These are phyloP conservation scores for Amphicarpaea edgeworthii DNA, from an alignment of 306 rosid species.

Conservation along the genomic window DNA sequence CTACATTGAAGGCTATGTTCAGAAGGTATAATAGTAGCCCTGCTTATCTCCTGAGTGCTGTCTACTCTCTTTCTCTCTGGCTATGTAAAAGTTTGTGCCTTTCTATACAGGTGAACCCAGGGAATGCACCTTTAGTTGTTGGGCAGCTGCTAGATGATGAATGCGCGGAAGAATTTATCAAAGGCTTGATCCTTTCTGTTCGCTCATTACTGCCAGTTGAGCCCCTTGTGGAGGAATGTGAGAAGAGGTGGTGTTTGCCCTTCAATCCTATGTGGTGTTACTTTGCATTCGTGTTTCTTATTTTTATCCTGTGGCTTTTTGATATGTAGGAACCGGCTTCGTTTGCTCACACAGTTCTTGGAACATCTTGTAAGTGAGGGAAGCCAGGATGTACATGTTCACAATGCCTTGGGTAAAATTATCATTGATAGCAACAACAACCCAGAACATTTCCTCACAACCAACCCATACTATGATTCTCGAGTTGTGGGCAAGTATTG, in stretches of 20 bases:
- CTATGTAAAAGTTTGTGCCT: not conserved
- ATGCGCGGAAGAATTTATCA: constrained; percentile 98
- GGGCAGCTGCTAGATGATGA: constrained; percentile 98
- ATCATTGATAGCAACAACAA: constrained; percentile 98
- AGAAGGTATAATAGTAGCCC: constrained; percentile 69
- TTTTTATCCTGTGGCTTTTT: constrained; percentile 22
- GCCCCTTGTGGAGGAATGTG: constrained; percentile 99
- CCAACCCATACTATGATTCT: constrained; percentile 98
- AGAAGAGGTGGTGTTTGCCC: constrained; percentile 78
- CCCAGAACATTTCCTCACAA: constrained; percentile 98
- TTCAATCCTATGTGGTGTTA: constrained; percentile 24
- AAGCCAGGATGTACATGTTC: constrained; percentile 99
- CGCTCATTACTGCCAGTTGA: constrained; percentile 99
- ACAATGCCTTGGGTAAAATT: constrained; percentile 98
- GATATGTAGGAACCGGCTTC: constrained; percentile 86
- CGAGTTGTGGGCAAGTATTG: constrained; percentile 99
- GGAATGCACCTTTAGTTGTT: constrained; percentile 97
- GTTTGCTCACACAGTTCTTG: constrained; percentile 92
- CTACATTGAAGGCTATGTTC: constrained; percentile 98
- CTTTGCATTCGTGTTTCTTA: constrained; percentile 29
- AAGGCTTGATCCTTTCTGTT: constrained; percentile 96
- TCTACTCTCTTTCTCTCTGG: not conserved
- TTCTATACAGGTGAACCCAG: constrained; percentile 86
- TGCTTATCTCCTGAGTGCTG: constrained; percentile 30
- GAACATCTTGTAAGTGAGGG: constrained; percentile 99